Percentiles rank a stretch among this genome's conserved stretches.
phyloP scores from a whole-genome alignment of 2,329 filamentous ascomycete species.

The Pyricularia grisea region DNA sequence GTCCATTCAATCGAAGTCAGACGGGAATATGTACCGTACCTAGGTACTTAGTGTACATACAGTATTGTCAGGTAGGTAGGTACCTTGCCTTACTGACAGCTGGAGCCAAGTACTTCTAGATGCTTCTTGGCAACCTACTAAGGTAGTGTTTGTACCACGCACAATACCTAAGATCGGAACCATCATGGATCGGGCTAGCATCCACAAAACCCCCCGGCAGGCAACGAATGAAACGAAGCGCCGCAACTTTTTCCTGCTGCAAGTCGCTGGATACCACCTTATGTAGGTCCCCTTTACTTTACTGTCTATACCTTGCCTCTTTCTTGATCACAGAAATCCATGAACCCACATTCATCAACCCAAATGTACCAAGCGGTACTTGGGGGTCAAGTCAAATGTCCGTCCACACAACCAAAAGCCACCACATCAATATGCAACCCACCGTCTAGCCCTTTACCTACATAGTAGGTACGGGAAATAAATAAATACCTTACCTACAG shows the following conservation, averaged over 20 bases:
- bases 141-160: not conserved
- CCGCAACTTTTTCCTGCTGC: not conserved
- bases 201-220: not conserved
- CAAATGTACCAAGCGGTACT: not conserved
- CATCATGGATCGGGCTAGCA: not conserved
- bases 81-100: not conserved
- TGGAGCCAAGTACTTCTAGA: not conserved
- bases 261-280: not conserved
- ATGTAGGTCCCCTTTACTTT: not conserved
- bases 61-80: too few species aligned
- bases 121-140: not conserved
- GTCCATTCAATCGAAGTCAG: not conserved
- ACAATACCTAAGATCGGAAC: not conserved
- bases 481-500: not conserved
- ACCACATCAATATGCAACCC: not conserved
- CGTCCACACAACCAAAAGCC: not conserved
- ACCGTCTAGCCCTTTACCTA: not conserved
- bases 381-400: not conserved
- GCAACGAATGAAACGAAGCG: not conserved
- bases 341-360: not conserved
- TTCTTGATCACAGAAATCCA: not conserved
- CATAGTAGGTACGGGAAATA: not conserved
- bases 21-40: not conserved
- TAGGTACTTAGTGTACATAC: too few species aligned
- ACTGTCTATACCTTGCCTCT: not conserved